Percentiles rank a stretch among this genome's conserved stretches.
Conservation (phyloP, 1,284 basidiomycete genomes). For the Salmacisia buchloeana region DNA sequence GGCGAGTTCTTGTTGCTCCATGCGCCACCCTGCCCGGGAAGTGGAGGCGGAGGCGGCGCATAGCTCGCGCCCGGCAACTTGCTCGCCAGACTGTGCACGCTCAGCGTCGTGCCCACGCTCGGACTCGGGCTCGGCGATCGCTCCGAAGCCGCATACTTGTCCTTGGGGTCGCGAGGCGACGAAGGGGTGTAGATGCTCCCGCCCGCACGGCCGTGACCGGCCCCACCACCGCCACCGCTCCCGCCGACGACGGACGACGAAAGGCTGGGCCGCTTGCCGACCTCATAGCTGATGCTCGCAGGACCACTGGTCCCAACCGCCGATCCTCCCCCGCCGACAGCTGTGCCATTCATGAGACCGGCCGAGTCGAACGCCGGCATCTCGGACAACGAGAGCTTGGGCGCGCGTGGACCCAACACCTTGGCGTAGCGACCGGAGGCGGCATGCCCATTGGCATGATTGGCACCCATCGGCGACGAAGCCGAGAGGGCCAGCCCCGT, state of each 20-base stretch:
- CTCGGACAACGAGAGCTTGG: not conserved
- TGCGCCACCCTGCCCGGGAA: not conserved
- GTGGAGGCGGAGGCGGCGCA: not conserved
- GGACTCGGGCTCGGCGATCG: too few relatives aligned
- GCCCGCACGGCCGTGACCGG: too few relatives aligned
- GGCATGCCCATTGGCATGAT: not conserved
- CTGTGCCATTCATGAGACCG: not conserved
- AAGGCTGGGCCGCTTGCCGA: not conserved
- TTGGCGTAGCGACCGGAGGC: not conserved
- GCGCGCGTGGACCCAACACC: slow-evolving; percentile 4
- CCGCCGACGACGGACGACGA: not conserved
- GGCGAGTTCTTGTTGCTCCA: not conserved
- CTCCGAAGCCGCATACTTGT: too few relatives aligned
- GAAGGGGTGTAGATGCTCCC: too few relatives aligned
- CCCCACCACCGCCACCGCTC: too few relatives aligned
- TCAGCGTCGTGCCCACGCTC: too few relatives aligned
- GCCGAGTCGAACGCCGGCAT: not conserved
- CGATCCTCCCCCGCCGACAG: not conserved
- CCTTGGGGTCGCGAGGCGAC: too few relatives aligned
- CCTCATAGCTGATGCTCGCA: not conserved
- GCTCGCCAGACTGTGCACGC: too few relatives aligned
- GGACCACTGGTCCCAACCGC: not conserved
- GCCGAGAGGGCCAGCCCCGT: not conserved
- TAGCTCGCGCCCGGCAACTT: not conserved
- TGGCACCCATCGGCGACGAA: not conserved